Conservation (phyloP, 2,329 filamentous ascomycete species). For the Botrytis aclada region DNA sequence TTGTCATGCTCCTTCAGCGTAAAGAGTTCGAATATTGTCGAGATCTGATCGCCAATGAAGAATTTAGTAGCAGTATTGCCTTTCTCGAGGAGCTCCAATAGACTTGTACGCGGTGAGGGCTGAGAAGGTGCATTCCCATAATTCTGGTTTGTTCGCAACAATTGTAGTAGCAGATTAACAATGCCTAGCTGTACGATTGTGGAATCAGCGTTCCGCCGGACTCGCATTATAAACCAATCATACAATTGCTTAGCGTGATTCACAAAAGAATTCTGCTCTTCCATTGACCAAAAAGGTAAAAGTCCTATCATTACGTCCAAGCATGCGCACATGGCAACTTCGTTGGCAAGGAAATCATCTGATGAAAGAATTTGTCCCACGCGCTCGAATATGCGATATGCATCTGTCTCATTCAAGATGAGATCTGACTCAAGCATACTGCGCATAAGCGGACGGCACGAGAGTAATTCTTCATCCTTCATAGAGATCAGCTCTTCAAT, state of each 20-base stretch:
- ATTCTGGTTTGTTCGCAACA: constrained; percentile 64
- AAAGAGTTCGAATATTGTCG: constrained; percentile 75
- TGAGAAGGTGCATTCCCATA: constrained; percentile 50
- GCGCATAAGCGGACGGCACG: constrained; percentile 48
- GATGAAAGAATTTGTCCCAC: constrained; percentile 52
- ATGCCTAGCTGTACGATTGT: constrained; percentile 64
- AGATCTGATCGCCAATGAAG: constrained; percentile 65
- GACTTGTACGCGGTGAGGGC: constrained; percentile 58
- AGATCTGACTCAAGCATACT: constrained; percentile 56
- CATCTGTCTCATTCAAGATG: constrained; percentile 47
- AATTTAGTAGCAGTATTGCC: constrained; percentile 72
- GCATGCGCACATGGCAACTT: constrained; percentile 66
- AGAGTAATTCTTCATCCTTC: constrained; percentile 52
- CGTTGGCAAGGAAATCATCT: constrained; percentile 67
- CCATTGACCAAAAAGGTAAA: constrained; percentile 30
- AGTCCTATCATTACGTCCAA: constrained; percentile 63
- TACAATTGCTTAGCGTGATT: constrained; percentile 73
- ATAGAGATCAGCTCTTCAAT: constrained; percentile 50
- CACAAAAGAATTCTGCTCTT: constrained; percentile 52
- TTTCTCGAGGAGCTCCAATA: constrained; percentile 68
- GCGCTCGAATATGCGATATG: constrained; percentile 48
- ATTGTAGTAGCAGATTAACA: constrained; percentile 63
- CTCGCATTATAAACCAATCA: constrained; percentile 66
- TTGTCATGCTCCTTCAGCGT: constrained; percentile 79
- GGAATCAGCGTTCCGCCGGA: constrained; percentile 67